phyloP scores from a whole-genome alignment of 495 filamentous ascomycete species.

The Thozetella sp. region DNA sequence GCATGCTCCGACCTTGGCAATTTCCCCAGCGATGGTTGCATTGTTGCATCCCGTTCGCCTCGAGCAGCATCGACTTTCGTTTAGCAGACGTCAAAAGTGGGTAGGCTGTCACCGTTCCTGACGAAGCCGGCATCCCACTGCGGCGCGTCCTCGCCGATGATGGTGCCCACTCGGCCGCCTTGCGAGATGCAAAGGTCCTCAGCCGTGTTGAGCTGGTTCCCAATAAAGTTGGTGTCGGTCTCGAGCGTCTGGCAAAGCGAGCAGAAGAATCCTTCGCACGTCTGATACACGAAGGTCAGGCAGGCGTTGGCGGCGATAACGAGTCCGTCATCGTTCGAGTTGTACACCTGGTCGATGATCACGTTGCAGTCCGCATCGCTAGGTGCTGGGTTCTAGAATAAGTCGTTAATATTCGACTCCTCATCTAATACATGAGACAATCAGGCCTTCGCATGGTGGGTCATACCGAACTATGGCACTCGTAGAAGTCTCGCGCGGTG shows the following conservation, averaged over 20 bases:
- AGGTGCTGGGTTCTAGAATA: constrained; percentile 26
- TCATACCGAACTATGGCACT: constrained; percentile 37
- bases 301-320: constrained; percentile 36
- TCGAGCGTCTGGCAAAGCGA: constrained; percentile 33
- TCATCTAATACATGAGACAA: not conserved
- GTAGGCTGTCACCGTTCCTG: constrained; percentile 25
- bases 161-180: constrained; percentile 34
- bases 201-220: constrained; percentile 33
- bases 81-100: constrained; percentile 40
- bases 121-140: constrained; percentile 44
- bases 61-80: too few relatives aligned
- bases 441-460: not conserved
- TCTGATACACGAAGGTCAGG: constrained; percentile 31
- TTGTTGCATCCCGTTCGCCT: too few relatives aligned
- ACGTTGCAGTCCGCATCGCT: constrained; percentile 30
- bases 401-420: not conserved
- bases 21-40: too few relatives aligned
- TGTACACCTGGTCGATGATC: constrained; percentile 30
- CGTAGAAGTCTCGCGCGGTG: constrained; percentile 31
- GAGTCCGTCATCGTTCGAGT: constrained; percentile 24
- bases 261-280: constrained; percentile 46
- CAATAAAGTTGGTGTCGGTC: constrained; percentile 39
- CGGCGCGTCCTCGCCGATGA: constrained; percentile 33
- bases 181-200: constrained; percentile 34
- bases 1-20: too few relatives aligned